Evolutionary conservation across 129 eudicot genomes (phyloP), one percentile per base, ranked within the genome.

Genomic region (Solidago caesia): DNA sequence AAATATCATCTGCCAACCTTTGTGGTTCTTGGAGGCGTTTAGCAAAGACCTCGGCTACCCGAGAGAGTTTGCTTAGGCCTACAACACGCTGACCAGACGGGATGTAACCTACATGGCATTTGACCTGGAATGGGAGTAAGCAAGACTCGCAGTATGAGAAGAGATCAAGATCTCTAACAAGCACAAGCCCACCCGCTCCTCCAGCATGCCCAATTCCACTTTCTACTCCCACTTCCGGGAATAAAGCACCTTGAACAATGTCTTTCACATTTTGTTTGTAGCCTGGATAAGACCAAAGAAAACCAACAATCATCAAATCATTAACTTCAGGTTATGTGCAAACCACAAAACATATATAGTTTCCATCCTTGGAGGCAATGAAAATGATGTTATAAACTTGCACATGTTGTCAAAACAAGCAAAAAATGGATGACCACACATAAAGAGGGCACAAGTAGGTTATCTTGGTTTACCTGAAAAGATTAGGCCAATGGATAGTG

Each of bases 1-100:
- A 91, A 5, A 94, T 81, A 67, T 94, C 97, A 63, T 94, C 84
- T n/a, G 97, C 99, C 47, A 94, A 74, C 39, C 88, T 82, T 59
- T 89, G 92, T 45, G 99, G 99, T 58, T 89, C 85, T 84, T 94
- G 99, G 29, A 94, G 97, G 41, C 99, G 88, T 81, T 91, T 94
- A 8, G 94, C 87, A 59, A 91, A 91, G 44, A 89, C 82, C 68
- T 94, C 97, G 55, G 97, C 92, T 2, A 91, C 97, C 58, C 97
- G 87, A 12, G 97, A 91, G 63, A 94, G 96, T 70, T 94, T 94
- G 86, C 99, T 94, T 53, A 91, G 87, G 78, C 99, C 99, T 1
- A 94, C 91, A 62, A 94, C 97, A 12, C 96, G 88, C 59, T 85
- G 91, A 33, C 97, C 91, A 29, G 96, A 88, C 27, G 99, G 99